phyloP scores from a whole-genome alignment of 2,329 filamentous ascomycete genomes.

The Dactylella cylindrospora region DNA sequence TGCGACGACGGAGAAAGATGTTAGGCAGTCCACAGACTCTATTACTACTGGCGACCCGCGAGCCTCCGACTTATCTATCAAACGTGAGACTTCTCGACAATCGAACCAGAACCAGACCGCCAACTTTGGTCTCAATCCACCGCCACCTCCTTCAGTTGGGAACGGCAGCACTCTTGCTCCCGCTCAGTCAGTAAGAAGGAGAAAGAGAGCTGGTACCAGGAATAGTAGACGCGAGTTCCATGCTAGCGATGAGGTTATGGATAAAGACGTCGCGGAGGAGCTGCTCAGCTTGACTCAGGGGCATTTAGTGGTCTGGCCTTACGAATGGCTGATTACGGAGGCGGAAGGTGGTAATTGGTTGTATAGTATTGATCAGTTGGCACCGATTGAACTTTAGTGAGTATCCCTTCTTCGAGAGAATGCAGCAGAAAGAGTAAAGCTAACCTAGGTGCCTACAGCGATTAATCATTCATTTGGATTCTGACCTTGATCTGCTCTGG shows the following conservation, averaged over 20 bases:
- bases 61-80: conserved; percentile 20
- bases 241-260: conserved; percentile 72
- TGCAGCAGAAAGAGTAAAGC: background rate
- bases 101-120: conserved; percentile 1
- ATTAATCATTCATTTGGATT: conserved; percentile 13
- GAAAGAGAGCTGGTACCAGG: conserved; percentile 70
- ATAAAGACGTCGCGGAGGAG: conserved; percentile 74
- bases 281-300: conserved; percentile 81
- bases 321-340: conserved; percentile 91
- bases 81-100: conserved; percentile 2
- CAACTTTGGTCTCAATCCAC: conserved; percentile 7
- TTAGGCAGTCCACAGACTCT: conserved; percentile 12
- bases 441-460: conserved; percentile 18
- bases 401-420: conserved; percentile 51
- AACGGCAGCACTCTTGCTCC: conserved; percentile 40
- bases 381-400: conserved; percentile 96
- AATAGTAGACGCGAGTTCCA: conserved; percentile 66
- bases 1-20: conserved; percentile 20
- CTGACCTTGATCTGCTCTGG: too few species aligned
- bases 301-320: conserved; percentile 85
- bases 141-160: conserved; percentile 8
- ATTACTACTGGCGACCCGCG: conserved; percentile 11
- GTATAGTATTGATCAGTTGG: conserved; percentile 93
- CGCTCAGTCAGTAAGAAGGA: conserved; percentile 54
- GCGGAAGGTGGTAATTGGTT: conserved; percentile 94